These are phyloP conservation scores for Naganishia sp. DNA, from an alignment of 1,284 basidiomycete species.

Conservation along the genomic window DNA sequence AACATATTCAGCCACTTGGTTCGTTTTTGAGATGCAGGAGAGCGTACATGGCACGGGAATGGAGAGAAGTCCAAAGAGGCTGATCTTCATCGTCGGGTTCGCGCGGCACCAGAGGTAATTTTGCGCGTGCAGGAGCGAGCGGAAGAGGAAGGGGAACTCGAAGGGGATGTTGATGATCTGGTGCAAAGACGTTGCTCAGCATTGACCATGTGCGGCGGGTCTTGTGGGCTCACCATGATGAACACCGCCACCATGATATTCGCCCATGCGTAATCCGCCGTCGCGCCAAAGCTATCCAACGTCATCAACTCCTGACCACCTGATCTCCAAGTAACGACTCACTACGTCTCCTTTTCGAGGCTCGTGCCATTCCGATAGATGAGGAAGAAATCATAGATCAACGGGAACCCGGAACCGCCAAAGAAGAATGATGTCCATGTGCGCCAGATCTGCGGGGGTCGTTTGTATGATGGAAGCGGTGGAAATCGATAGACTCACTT, in stretches of 20 bases:
- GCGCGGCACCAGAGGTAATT: conserved; percentile 51
- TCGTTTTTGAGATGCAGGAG: not conserved
- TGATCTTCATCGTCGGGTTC: conserved; percentile 49
- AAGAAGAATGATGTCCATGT: conserved; percentile 49
- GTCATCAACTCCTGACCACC: not conserved
- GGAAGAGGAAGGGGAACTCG: conserved; percentile 48
- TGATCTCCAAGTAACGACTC: not conserved
- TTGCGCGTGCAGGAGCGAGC: conserved; percentile 47
- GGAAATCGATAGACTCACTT: conserved; percentile 6
- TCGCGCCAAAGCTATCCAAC: conserved; percentile 40
- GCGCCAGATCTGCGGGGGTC: conserved; percentile 43
- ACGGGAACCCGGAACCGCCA: conserved; percentile 46
- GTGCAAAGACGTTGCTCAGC: not conserved
- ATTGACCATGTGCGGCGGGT: not conserved
- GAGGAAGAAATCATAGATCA: conserved; percentile 46
- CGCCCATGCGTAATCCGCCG: conserved; percentile 50
- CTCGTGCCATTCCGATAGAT: conserved; percentile 50
- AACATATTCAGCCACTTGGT: not conserved
- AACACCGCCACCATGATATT: conserved; percentile 43
- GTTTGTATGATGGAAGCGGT: not conserved
- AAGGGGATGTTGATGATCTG: conserved; percentile 45
- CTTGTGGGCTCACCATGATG: conserved; percentile 38
- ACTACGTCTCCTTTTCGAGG: conserved; percentile 47
- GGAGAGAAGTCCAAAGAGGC: conserved; percentile 49
- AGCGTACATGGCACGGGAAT: conserved; percentile 48